phyloP scores from a whole-genome alignment of 306 rosid genomes.

The Hippophae gyantsensis region DNA sequence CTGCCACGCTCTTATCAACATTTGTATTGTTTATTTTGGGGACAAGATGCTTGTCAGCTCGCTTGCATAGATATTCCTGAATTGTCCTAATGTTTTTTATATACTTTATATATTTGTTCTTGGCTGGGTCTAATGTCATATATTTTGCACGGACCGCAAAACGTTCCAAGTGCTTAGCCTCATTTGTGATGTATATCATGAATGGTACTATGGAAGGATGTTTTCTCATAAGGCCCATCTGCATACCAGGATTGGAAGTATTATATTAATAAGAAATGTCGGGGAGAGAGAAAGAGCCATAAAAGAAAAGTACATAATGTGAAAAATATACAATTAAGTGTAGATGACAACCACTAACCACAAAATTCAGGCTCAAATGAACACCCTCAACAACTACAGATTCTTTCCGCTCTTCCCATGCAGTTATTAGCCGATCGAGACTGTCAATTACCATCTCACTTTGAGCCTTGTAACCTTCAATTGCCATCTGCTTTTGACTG shows the following conservation, averaged over 20 bases:
- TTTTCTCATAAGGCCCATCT: conserved; percentile 99
- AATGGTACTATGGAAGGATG: conserved; percentile 93
- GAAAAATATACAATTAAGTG: conserved; percentile 2
- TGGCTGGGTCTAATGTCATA: conserved; percentile 94
- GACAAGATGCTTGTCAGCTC: conserved; percentile 96
- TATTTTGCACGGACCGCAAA: conserved; percentile 98
- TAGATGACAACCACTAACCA: conserved; percentile 33
- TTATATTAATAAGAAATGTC: conserved; percentile 4
- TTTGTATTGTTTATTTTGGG: conserved; percentile 96
- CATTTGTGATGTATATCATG: conserved; percentile 84
- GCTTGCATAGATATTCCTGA: conserved; percentile 91
- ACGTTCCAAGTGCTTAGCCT: conserved; percentile 92
- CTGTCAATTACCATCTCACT: conserved; percentile 99
- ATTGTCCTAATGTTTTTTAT: conserved; percentile 89
- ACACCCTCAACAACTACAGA: conserved; percentile 97
- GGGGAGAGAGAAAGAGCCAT: conserved; percentile 1
- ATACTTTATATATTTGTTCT: conserved; percentile 90
- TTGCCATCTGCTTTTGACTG: conserved; percentile 80
- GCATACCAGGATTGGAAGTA: conserved; percentile 14
- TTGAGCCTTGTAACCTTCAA: conserved; percentile 94
- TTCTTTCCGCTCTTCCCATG: conserved; percentile 93
- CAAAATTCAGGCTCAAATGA: conserved; percentile 94
- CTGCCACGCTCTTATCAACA: conserved; percentile 97
- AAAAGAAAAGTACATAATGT: background rate
- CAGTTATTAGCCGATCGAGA: conserved; percentile 92